Evolutionary conservation across 2,329 filamentous ascomycete species (phyloP).

Genomic region (Kalaharituber pfeilii): DNA sequence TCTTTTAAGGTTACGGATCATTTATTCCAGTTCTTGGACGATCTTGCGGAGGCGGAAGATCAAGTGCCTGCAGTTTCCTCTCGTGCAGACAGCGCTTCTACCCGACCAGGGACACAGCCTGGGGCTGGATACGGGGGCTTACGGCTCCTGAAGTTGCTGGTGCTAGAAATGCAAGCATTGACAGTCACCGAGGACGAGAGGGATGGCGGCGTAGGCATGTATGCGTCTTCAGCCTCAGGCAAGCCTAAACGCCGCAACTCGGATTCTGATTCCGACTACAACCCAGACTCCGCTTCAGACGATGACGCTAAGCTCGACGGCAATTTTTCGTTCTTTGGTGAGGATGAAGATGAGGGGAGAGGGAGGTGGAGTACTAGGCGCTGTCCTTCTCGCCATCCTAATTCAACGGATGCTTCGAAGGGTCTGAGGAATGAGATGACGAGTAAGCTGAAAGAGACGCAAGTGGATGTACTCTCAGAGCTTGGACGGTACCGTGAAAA

Average conservation of each 20-base stretch:
- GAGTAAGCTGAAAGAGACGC: conserved; percentile 1
- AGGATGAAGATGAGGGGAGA: neutral
- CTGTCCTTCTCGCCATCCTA: too few species aligned
- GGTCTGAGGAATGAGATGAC: neutral
- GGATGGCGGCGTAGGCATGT: neutral
- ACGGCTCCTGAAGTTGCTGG: neutral
- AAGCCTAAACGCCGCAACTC: neutral
- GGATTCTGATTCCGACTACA: neutral
- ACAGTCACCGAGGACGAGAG: neutral
- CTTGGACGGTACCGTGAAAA: neutral
- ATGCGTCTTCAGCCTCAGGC: neutral
- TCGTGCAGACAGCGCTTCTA: too few species aligned
- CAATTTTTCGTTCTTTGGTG: neutral
- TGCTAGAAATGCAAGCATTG: neutral
- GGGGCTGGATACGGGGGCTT: neutral
- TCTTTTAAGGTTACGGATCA: neutral
- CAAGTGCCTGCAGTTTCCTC: too few species aligned
- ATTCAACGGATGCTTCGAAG: neutral
- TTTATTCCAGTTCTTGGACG: neutral
- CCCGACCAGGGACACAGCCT: neutral
- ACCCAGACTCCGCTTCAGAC: neutral
- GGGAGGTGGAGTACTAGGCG: neutral
- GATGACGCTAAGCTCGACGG: neutral
- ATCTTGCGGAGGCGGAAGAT: neutral
- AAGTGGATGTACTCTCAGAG: neutral